phyloP scores from a whole-genome alignment of 2,329 filamentous ascomycete species.

The Paraphoma sp. region DNA sequence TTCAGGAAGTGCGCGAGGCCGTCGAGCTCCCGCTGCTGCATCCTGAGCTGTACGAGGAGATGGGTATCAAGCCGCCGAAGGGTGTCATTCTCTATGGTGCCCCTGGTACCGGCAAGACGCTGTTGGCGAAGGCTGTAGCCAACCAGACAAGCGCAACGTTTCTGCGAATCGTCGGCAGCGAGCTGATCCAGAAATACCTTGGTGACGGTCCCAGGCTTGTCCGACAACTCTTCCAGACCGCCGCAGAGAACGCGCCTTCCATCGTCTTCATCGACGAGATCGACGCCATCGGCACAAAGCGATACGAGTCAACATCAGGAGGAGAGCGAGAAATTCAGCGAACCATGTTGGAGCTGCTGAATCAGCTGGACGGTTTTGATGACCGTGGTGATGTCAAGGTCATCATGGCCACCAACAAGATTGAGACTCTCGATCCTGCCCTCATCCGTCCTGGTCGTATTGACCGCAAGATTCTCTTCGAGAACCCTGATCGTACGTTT shows the following conservation, averaged over 20 bases:
- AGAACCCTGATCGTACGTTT: slow-evolving; percentile 71
- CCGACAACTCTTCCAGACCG: slow-evolving; percentile 94
- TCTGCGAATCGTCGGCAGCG: slow-evolving; percentile 93
- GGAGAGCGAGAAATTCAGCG: slow-evolving; percentile 97
- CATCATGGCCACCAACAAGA: slow-evolving; percentile 99
- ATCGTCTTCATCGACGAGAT: slow-evolving; percentile 99
- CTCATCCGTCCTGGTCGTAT: slow-evolving; percentile 97
- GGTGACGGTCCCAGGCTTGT: slow-evolving; percentile 95
- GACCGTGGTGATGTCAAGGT: slow-evolving; percentile 99
- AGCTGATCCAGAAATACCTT: slow-evolving; percentile 98
- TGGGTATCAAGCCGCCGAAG: slow-evolving; percentile 99
- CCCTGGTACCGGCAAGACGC: slow-evolving; percentile 94
- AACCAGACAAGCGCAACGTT: slow-evolving; percentile 99
- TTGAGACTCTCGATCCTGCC: slow-evolving; percentile 94
- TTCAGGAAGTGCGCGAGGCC: slow-evolving; percentile 96
- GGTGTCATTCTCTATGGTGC: slow-evolving; percentile 98
- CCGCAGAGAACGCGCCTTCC: slow-evolving; percentile 92
- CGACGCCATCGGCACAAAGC: slow-evolving; percentile 97
- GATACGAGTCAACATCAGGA: slow-evolving; percentile 95
- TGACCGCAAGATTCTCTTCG: slow-evolving; percentile 91
- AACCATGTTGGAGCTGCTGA: slow-evolving; percentile 97
- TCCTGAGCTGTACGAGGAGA: slow-evolving; percentile 97
- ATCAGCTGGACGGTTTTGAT: slow-evolving; percentile 98
- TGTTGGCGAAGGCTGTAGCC: slow-evolving; percentile 94
- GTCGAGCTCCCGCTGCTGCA: slow-evolving; percentile 94